Evolutionary conservation across 129 eudicot genomes (phyloP).

Genomic region (Deinandra increscens): DNA sequence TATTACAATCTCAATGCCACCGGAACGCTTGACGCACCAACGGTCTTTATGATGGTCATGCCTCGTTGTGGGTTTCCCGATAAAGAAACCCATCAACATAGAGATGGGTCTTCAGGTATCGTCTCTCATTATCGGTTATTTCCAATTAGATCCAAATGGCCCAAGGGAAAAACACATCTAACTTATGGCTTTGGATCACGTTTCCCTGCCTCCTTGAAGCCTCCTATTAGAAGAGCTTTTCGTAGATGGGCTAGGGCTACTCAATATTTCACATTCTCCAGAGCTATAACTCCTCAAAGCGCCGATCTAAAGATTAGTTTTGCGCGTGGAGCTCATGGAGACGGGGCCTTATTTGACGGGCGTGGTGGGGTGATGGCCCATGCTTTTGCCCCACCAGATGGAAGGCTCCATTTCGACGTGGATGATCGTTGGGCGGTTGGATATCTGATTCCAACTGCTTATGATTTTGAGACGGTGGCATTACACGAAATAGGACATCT

Average conservation of each 20-base stretch:
- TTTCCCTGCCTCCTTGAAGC: constrained; percentile 24
- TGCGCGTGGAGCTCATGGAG: constrained; percentile 30
- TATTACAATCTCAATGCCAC: constrained; percentile 33
- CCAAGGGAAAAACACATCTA: constrained; percentile 15
- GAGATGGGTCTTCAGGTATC: not conserved
- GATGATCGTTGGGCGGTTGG: constrained; percentile 30
- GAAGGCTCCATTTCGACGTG: constrained; percentile 31
- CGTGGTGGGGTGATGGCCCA: constrained; percentile 42
- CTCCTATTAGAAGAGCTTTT: constrained; percentile 27
- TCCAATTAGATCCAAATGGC: constrained; percentile 31
- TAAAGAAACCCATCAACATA: constrained; percentile 23
- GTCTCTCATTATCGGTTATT: constrained; percentile 29
- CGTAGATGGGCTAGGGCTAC: constrained; percentile 29
- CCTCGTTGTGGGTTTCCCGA: constrained; percentile 44
- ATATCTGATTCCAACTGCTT: constrained; percentile 1
- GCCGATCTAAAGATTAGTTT: constrained; percentile 37
- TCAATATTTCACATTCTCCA: constrained; percentile 28
- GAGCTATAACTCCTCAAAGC: constrained; percentile 18
- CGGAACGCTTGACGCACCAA: constrained; percentile 26
- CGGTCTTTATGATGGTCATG: constrained; percentile 22
- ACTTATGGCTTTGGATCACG: constrained; percentile 34
- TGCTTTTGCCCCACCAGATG: constrained; percentile 33
- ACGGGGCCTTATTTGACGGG: constrained; percentile 37
- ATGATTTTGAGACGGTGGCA: constrained; percentile 31
- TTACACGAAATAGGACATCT: constrained; percentile 38